Percentiles rank a stretch among this genome's conserved stretches.
These are phyloP conservation scores for Gardenia jasminoides DNA, from an alignment of 257 asterid species.

Conservation along the genomic window DNA sequence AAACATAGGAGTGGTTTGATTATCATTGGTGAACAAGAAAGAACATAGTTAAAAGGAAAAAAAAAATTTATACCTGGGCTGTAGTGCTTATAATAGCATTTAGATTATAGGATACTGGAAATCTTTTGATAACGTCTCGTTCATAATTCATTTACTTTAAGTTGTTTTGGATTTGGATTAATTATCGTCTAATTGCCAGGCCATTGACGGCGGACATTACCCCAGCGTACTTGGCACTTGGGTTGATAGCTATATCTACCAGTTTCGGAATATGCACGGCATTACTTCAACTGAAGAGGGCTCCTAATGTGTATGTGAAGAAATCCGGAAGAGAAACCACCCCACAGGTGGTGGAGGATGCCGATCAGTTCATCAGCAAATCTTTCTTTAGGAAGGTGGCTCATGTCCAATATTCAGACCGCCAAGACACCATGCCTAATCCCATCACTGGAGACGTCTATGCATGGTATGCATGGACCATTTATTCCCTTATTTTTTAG, in stretches of 20 bases:
- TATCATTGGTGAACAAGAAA: too few relatives aligned
- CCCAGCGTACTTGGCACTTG: conserved; percentile 34
- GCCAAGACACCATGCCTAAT: conserved; percentile 21
- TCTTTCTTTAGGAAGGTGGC: conserved; percentile 44
- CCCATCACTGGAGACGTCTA: conserved; percentile 26
- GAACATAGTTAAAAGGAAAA: too few relatives aligned
- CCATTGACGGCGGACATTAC: conserved; percentile 15
- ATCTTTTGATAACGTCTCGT: too few relatives aligned
- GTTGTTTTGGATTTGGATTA: too few relatives aligned
- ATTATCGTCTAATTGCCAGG: neutral
- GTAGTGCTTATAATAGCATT: too few relatives aligned
- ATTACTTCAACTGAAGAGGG: conserved; percentile 25
- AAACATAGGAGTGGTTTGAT: too few relatives aligned
- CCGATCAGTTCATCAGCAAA: conserved; percentile 21
- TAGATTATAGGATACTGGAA: too few relatives aligned
- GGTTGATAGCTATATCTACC: conserved; percentile 22
- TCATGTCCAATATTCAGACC: conserved; percentile 32
- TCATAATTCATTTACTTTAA: too few relatives aligned
- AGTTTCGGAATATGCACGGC: conserved; percentile 28
- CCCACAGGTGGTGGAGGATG: conserved; percentile 27
- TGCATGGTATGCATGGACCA: conserved; percentile 10
- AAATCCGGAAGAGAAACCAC: conserved; percentile 37
- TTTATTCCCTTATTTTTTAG: too few relatives aligned
- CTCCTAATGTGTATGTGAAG: conserved; percentile 33
- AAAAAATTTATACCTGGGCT: too few relatives aligned